Percentiles rank a stretch among this genome's conserved stretches.
Evolutionary conservation across 139 green algal genomes (phyloP).

Genomic region (Tetraselmis chui): DNA sequence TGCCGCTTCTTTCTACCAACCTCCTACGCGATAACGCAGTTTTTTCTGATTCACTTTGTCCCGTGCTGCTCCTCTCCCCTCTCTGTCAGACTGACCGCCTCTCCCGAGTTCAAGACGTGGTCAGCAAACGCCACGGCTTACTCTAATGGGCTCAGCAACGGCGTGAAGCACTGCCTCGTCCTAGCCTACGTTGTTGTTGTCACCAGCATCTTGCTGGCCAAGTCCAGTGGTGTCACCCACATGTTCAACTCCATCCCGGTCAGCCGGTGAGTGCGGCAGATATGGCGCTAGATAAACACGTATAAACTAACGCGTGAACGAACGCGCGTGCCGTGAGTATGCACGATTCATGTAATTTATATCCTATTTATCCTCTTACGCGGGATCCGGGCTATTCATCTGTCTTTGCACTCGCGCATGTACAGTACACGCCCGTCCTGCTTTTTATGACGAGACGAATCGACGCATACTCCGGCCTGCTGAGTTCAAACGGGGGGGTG

Average conservation of each 20-base stretch:
- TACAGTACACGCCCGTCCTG: no score
- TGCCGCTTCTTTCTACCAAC: no score
- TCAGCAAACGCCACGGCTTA: neutral
- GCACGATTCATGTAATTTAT: constrained; percentile 2
- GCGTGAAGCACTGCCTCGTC: neutral
- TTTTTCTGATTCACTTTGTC: no score
- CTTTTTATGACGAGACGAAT: no score
- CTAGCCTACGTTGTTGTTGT: neutral
- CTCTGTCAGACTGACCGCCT: neutral
- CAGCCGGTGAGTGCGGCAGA: neutral
- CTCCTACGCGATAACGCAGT: no score
- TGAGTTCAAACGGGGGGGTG: no score
- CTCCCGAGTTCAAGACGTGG: neutral
- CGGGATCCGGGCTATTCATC: neutral
- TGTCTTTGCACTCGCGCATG: no score
- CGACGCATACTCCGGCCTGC: no score
- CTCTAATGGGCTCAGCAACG: neutral
- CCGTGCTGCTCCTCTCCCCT: no score
- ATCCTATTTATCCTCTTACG: no score
- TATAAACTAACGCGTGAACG: no score
- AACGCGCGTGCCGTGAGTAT: no score
- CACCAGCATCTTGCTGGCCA: neutral
- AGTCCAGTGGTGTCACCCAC: neutral
- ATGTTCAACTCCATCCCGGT: neutral
- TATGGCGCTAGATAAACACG: neutral